Evolutionary conservation across 129 eudicot genomes (phyloP).

Genomic region (Chrysanthemum seticuspe): DNA sequence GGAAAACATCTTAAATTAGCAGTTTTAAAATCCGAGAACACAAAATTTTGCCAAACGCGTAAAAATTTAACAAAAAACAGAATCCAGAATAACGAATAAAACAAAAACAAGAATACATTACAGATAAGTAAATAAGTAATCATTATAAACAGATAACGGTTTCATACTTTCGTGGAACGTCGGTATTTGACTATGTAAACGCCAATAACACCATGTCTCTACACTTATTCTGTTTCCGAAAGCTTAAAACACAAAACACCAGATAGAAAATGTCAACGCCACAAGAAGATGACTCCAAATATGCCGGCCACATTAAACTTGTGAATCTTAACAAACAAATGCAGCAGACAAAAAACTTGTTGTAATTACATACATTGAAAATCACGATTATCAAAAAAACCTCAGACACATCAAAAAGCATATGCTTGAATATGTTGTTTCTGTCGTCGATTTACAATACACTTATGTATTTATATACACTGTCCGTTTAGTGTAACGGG

Average conservation of each 20-base stretch:
- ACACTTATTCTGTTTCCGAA: constrained; percentile 1
- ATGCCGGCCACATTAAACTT: constrained; percentile 12
- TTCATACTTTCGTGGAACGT: constrained; percentile 2
- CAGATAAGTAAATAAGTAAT: neutral
- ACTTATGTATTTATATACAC: neutral
- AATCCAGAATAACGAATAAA: constrained; percentile 1
- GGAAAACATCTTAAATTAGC: neutral
- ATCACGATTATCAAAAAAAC: neutral
- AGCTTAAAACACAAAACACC: neutral
- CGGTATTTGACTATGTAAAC: neutral
- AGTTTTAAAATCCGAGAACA: neutral
- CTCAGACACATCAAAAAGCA: constrained; percentile 18
- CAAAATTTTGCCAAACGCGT: neutral
- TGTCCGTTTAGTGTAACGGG: neutral
- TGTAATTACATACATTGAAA: neutral
- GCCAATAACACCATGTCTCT: neutral
- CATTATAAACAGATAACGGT: neutral
- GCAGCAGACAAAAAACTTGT: constrained; percentile 3
- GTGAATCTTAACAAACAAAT: neutral
- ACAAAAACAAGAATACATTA: neutral
- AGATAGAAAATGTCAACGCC: neutral
- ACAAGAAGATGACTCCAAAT: neutral
- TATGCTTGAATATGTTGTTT: constrained; percentile 30
- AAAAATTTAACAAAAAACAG: neutral
- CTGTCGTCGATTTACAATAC: constrained; percentile 16